These are phyloP conservation scores for Naganishia kalamii DNA, from an alignment of 768 basidiomycete genomes.

Conservation along the genomic window DNA sequence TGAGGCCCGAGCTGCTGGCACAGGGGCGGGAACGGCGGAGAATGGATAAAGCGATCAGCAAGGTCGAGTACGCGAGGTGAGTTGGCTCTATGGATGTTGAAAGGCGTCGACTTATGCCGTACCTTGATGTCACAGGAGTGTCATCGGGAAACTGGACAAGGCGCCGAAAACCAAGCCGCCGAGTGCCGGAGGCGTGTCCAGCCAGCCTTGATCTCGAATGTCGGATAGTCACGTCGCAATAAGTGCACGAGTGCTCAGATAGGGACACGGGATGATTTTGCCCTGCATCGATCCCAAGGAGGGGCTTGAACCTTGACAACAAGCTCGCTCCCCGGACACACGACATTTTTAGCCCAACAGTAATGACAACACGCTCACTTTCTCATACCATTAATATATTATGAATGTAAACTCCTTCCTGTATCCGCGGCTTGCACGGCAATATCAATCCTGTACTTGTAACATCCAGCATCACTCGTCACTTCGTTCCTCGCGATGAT, in stretches of 20 bases:
- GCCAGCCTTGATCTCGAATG: too few relatives aligned
- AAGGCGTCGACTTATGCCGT: neutral
- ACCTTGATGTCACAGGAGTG: neutral
- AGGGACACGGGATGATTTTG: too few relatives aligned
- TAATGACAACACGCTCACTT: neutral
- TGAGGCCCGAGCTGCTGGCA: constrained; percentile 44
- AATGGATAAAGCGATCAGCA: constrained; percentile 18
- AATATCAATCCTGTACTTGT: neutral
- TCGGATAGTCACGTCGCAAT: too few relatives aligned
- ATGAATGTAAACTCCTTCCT: too few relatives aligned
- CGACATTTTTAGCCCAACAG: too few relatives aligned
- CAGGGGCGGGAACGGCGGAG: constrained; percentile 16
- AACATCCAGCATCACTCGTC: too few relatives aligned
- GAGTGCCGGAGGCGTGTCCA: neutral
- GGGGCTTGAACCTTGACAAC: too few relatives aligned
- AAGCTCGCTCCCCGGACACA: too few relatives aligned
- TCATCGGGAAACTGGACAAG: constrained; percentile 13
- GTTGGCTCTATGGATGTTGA: neutral
- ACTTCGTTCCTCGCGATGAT: too few relatives aligned
- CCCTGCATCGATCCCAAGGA: too few relatives aligned
- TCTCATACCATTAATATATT: neutral
- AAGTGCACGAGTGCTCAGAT: too few relatives aligned
- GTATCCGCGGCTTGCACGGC: neutral
- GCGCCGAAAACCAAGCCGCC: neutral
- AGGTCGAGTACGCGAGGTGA: constrained; percentile 20